These are phyloP conservation scores for Pleomassaria siparia DNA, from an alignment of 2,329 filamentous ascomycete species.

Conservation along the genomic window DNA sequence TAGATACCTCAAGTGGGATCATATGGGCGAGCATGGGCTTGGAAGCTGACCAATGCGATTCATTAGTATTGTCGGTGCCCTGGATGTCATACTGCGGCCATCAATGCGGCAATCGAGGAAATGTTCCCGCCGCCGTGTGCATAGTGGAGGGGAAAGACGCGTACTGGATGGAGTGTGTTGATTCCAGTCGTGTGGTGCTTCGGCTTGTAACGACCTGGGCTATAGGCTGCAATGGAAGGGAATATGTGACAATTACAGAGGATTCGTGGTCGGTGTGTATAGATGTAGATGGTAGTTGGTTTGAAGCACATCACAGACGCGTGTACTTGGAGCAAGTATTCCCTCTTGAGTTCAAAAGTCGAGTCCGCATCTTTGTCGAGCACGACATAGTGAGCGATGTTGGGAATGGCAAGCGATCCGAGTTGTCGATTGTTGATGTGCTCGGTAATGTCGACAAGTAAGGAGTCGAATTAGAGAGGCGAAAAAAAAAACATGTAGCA, in stretches of 20 bases:
- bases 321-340: conserved; percentile 17
- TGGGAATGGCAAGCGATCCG: conserved; percentile 15
- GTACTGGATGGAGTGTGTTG: no score
- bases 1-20: no score
- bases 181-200: no score
- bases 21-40: not conserved
- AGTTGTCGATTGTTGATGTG: not conserved
- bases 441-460: no score
- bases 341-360: conserved; percentile 12
- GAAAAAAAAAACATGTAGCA: no score
- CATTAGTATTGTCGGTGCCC: conserved; percentile 24
- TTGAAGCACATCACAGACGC: conserved; percentile 17
- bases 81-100: conserved; percentile 23
- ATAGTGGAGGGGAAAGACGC: no score
- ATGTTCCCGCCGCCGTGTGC: conserved; percentile 23
- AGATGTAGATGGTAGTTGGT: conserved; percentile 19
- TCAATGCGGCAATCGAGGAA: conserved; percentile 18
- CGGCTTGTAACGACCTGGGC: no score
- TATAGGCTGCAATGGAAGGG: no score
- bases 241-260: no score
- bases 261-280: conserved; percentile 24
- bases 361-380: conserved; percentile 16
- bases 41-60: conserved; percentile 5
- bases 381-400: conserved; percentile 21
- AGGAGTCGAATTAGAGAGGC: no score